phyloP scores from a whole-genome alignment of 768 basidiomycete species.

The Dacryopinax spathularia region DNA sequence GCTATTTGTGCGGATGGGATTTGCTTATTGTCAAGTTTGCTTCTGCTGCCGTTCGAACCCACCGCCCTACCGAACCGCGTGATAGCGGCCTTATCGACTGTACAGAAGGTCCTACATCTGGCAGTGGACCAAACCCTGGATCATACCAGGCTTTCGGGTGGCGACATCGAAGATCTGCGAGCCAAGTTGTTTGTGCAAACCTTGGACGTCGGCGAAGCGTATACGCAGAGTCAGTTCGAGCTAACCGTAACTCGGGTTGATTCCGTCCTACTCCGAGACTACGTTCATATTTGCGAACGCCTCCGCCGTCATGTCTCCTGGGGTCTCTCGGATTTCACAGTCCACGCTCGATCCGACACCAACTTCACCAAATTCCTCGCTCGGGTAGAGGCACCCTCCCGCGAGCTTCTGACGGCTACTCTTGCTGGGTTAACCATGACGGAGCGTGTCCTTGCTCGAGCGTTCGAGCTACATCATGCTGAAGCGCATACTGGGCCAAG shows the following conservation, averaged over 20 bases:
- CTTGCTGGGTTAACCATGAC: not conserved
- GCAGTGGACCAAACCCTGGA: not conserved
- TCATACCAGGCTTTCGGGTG: not conserved
- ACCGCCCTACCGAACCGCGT: not conserved
- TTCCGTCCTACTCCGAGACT: not conserved
- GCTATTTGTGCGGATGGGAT: not conserved
- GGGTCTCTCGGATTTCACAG: not conserved
- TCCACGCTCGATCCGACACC: not conserved
- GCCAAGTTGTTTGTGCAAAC: not conserved
- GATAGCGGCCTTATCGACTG: not conserved
- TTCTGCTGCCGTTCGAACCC: not conserved
- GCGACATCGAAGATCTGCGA: not conserved
- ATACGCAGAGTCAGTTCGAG: not conserved
- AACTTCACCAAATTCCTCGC: not conserved
- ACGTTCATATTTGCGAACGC: not conserved
- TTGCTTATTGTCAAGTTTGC: not conserved
- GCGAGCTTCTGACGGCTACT: not conserved
- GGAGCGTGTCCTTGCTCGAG: not conserved
- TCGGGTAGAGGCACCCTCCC: not conserved
- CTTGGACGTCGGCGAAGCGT: not conserved
- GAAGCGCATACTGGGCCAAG: not conserved
- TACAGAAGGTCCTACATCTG: not conserved
- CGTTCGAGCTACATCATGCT: not conserved
- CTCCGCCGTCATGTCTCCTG: not conserved
- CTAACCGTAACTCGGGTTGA: not conserved